phyloP scores from a whole-genome alignment of 768 basidiomycete species.

The Mycena alexandri region DNA sequence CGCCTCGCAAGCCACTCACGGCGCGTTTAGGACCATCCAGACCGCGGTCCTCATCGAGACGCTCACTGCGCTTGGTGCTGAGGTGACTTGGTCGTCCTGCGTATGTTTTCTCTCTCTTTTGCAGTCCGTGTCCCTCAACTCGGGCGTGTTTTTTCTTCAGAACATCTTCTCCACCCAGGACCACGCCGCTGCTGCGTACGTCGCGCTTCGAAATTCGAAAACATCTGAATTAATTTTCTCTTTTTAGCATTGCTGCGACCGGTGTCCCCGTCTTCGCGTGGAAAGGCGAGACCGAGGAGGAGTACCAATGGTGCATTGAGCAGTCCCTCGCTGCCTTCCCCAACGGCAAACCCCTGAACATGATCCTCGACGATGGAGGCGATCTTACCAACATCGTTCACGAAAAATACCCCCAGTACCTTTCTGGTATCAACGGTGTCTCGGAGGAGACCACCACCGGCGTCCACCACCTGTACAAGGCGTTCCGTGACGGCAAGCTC shows the following conservation, averaged over 20 bases:
- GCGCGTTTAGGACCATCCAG: conserved; percentile 88
- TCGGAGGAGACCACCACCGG: conserved; percentile 99
- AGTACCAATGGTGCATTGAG: conserved; percentile 98
- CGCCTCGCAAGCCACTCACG: conserved; percentile 2
- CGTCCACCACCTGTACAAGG: conserved; percentile 99
- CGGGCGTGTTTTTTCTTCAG: conserved; percentile 53
- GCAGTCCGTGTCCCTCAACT: not conserved
- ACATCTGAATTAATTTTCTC: conserved; percentile 3
- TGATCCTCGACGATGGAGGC: conserved; percentile 99
- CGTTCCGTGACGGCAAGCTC: conserved; percentile 94
- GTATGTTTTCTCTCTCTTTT: conserved; percentile 58
- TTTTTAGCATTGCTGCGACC: conserved; percentile 89
- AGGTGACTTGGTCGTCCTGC: conserved; percentile 99
- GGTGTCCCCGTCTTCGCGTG: conserved; percentile 99
- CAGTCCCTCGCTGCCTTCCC: conserved; percentile 93
- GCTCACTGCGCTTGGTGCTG: conserved; percentile 92
- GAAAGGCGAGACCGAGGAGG: conserved; percentile 99
- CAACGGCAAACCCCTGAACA: conserved; percentile 87
- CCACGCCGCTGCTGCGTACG: conserved; percentile 96
- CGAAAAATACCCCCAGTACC: conserved; percentile 94
- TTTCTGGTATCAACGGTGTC: conserved; percentile 87
- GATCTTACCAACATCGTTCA: conserved; percentile 96
- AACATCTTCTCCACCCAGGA: conserved; percentile 99
- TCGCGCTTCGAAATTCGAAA: conserved; percentile 31
- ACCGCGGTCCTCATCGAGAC: conserved; percentile 99